A percentile compares a stretch with the other conserved stretches of the same genome.
phyloP scores from a whole-genome alignment of 129 eudicot genomes.

The Pulicaria dysenterica region DNA sequence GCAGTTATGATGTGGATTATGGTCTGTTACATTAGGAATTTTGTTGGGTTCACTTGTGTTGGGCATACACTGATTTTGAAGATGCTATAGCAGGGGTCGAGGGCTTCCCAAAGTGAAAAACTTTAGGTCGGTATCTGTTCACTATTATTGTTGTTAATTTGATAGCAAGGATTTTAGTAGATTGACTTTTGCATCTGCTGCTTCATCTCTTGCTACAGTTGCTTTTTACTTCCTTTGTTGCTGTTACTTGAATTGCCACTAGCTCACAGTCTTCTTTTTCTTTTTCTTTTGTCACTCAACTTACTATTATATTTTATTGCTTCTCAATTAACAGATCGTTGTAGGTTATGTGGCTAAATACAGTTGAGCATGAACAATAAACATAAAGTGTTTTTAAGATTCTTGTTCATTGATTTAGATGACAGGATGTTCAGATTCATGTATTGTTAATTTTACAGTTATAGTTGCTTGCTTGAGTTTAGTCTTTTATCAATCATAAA shows the following conservation, averaged over 20 bases:
- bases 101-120: neutral
- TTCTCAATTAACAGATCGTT: no score
- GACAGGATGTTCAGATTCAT: no score
- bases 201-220: neutral
- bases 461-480: no score
- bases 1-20: slow-evolving; percentile 1
- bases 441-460: no score
- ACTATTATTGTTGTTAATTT: slow-evolving; percentile 1
- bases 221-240: neutral
- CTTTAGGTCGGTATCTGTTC: slow-evolving; percentile 30
- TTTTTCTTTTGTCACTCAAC: no score
- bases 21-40: neutral
- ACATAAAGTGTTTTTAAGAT: no score
- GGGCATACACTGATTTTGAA: slow-evolving; percentile 21
- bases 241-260: neutral
- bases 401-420: no score
- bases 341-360: no score
- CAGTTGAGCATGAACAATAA: no score
- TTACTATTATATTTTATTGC: no score
- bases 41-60: neutral
- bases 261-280: neutral
- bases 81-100: slow-evolving; percentile 18
- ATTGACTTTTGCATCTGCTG: neutral
- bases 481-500: no score
- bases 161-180: slow-evolving; percentile 5